phyloP scores from a whole-genome alignment of 768 basidiomycete species.

The Pleurotus tuoliensis region DNA sequence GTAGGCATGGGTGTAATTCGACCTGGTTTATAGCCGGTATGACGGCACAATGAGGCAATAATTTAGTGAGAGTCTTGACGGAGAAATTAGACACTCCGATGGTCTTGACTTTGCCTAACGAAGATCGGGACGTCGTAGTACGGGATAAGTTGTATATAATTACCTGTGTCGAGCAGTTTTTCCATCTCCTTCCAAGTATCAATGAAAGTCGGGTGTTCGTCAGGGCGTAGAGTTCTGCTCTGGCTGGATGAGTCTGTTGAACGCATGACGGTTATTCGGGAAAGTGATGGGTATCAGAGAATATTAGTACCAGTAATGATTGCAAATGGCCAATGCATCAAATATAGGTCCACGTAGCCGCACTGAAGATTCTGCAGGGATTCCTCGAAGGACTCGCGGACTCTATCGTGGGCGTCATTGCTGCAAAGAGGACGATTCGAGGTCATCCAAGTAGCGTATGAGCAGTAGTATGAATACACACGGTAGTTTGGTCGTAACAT shows the following conservation, averaged over 20 bases:
- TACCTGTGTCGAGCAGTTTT: slow-evolving; percentile 14
- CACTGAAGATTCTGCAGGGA: slow-evolving; percentile 31
- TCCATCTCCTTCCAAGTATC: slow-evolving; percentile 24
- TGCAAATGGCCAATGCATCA: slow-evolving; percentile 23
- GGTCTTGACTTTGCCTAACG: slow-evolving; percentile 35
- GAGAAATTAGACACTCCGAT: slow-evolving; percentile 62
- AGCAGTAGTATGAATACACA: not conserved
- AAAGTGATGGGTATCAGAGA: no score
- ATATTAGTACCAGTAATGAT: not conserved
- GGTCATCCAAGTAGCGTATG: not conserved
- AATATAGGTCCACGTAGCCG: slow-evolving; percentile 40
- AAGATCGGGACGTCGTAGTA: not conserved
- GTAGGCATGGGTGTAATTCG: slow-evolving; percentile 53
- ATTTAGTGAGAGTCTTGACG: slow-evolving; percentile 34
- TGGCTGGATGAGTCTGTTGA: slow-evolving; percentile 2
- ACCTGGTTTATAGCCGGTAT: slow-evolving; percentile 56
- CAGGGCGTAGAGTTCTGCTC: slow-evolving; percentile 11
- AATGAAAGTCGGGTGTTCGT: slow-evolving; percentile 20
- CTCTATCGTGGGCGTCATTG: slow-evolving; percentile 25
- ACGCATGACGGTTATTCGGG: no score
- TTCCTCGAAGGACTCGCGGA: slow-evolving; percentile 32
- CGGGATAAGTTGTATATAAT: not conserved
- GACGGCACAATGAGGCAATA: slow-evolving; percentile 41
- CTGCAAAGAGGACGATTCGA: slow-evolving; percentile 2
- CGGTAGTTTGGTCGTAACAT: slow-evolving; percentile 6